Base-by-base conservation (phyloP, 768 basidiomycete species). In the Hericium rajendrae region DNA sequence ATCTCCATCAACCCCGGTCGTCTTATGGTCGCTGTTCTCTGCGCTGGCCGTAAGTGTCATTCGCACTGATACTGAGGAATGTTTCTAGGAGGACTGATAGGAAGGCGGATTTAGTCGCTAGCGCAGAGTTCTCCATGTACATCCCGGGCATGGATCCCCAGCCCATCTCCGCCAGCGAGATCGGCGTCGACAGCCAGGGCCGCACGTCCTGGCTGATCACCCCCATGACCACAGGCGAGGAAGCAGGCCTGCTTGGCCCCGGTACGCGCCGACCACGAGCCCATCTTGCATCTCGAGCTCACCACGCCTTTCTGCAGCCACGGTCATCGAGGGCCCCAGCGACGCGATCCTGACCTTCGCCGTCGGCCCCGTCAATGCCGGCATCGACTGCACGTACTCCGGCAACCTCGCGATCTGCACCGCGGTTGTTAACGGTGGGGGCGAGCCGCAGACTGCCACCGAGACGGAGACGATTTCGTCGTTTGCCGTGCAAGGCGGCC, bases 61-160 rank as follows among this genome's bases (percentile, higher is more conserved):
- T 15, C 8, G 43, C 43, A 11, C 43, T 46, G 32, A 15, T 18
- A 46, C 43, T 6, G 43, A 46, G 0, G n/a, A 26, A 20, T n/a
- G 41, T 6, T 18, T 43, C 43, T 2, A 8, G 32, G 32, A 32
- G 32, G 43, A 46, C 56, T 57, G 22, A 39, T 48, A 12, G 32
- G 20, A 20, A 24, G 24, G 4, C 20, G 49, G 16, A 51, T 39
- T 16, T 56, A 70, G 70, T 57, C 53, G 67, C 63, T 12, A 56
- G 55, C 20, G 71, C 70, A 4, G 65, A 71, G 56, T 73, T 70
- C 0, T 75, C 78, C n/a, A 63, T 78, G 40, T 76, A 70, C 57
- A 69, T 80, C 55, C 78, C 76, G 1, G 76, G 71, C 32, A 76
- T 77, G 54, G 73, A 78, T 56, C 70, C 72, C 16, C 74, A 75